Conservation (phyloP, 306 rosid genomes). For the Ceratonia siliqua region DNA sequence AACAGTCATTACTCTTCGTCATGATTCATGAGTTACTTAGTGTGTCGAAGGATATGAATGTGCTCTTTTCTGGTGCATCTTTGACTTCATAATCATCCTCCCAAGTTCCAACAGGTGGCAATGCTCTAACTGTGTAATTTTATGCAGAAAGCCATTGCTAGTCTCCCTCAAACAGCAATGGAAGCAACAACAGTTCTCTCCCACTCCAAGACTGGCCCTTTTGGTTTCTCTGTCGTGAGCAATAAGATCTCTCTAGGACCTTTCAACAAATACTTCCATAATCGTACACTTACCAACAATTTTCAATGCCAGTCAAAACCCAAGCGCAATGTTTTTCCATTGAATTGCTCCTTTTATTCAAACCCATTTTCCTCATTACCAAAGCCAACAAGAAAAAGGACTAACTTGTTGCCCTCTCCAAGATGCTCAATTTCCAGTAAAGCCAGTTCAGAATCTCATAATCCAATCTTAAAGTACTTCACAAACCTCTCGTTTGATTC, state of each 20-base stretch:
- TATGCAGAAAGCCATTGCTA: conserved; percentile 2
- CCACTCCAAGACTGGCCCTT: conserved; percentile 49
- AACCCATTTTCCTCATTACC: conserved; percentile 24
- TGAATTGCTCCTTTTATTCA: conserved; percentile 31
- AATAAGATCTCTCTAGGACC: conserved; percentile 56
- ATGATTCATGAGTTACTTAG: conserved; percentile 23
- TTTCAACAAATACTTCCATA: conserved; percentile 52
- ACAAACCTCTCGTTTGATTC: conserved; percentile 57
- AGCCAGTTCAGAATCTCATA: conserved; percentile 50
- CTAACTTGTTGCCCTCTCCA: conserved; percentile 36
- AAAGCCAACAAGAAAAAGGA: conserved; percentile 37
- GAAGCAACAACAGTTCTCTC: conserved; percentile 56
- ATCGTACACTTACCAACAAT: conserved; percentile 23
- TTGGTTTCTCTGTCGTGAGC: conserved; percentile 36
- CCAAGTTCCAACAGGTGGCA: neutral
- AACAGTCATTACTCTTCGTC: neutral
- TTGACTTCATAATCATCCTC: conserved; percentile 9
- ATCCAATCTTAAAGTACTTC: conserved; percentile 52
- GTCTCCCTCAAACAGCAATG: conserved; percentile 44
- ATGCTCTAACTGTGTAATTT: neutral
- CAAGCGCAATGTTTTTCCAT: conserved; percentile 32
- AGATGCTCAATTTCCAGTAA: conserved; percentile 54
- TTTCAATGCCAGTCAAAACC: conserved; percentile 36
- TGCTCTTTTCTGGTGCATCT: neutral
- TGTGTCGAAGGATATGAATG: conserved; percentile 21